Percentiles rank a stretch among this genome's conserved stretches.
phyloP scores from a whole-genome alignment of 768 basidiomycete species.

The Coprinellus micaceus region DNA sequence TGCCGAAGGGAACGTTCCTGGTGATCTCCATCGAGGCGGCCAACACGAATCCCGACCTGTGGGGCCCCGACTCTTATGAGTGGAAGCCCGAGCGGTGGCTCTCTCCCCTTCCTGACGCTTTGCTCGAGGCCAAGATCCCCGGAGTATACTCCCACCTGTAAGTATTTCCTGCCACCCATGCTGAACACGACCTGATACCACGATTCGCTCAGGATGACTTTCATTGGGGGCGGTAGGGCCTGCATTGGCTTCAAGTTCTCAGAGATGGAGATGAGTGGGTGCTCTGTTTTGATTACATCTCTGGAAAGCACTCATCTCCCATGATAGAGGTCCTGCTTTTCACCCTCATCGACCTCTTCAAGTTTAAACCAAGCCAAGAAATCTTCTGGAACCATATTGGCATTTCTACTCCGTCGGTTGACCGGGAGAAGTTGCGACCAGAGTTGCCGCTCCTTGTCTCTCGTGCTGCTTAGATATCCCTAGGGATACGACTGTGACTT shows the following conservation, averaged over 20 bases:
- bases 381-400: constrained; percentile 1
- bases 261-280: constrained; percentile 7
- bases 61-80: constrained; percentile 32
- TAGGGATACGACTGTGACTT: too few species aligned
- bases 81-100: constrained; percentile 49
- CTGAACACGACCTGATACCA: too few species aligned
- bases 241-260: constrained; percentile 30
- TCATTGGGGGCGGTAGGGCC: constrained; percentile 35
- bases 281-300: not conserved
- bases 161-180: constrained; percentile 26
- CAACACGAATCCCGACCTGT: constrained; percentile 4
- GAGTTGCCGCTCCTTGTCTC: not conserved
- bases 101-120: constrained; percentile 24
- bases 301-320: not conserved
- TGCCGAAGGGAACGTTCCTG: constrained; percentile 27
- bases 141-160: constrained; percentile 38
- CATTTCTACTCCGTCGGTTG: not conserved
- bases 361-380: not conserved
- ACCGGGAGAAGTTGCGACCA: not conserved
- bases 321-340: not conserved
- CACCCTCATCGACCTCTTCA: not conserved
- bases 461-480: not conserved
- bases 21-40: not conserved
- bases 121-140: constrained; percentile 30
- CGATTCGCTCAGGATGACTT: constrained; percentile 40